Evolutionary conservation across 305 asterid genomes (phyloP).

Genomic region (Fraxinus greggii): DNA sequence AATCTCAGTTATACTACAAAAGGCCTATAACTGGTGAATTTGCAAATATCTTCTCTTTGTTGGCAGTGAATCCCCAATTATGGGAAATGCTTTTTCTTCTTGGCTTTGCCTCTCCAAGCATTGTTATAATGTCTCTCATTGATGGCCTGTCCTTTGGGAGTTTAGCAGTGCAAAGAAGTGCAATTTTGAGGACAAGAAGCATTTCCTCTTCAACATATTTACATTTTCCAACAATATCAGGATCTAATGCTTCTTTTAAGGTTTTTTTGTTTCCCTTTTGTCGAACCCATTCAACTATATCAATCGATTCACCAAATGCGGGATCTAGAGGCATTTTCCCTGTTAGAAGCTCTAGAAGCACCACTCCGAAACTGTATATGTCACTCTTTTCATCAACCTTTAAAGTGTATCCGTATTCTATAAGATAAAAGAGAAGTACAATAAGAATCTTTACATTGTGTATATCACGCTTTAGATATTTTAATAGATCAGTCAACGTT

Average conservation of each 20-base stretch:
- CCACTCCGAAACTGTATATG: constrained; percentile 79
- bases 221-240: constrained; percentile 60
- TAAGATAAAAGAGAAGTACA: background rate
- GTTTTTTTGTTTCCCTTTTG: constrained; percentile 34
- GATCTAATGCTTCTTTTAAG: constrained; percentile 44
- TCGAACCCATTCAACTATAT: constrained; percentile 72
- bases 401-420: constrained; percentile 79
- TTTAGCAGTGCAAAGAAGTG: constrained; percentile 70
- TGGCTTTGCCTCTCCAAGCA: constrained; percentile 91
- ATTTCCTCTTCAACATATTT: constrained; percentile 72
- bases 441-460: background rate
- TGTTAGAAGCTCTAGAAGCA: constrained; percentile 69
- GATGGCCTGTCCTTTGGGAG: constrained; percentile 81
- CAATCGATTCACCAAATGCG: constrained; percentile 58
- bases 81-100: constrained; percentile 71
- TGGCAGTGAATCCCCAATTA: constrained; percentile 54
- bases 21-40: constrained; percentile 82
- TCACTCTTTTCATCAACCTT: constrained; percentile 85
- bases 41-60: constrained; percentile 62
- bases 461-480: background rate
- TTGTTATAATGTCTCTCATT: constrained; percentile 67
- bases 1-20: constrained; percentile 32
- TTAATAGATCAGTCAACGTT: no score
- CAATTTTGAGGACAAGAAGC: constrained; percentile 70
- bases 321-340: constrained; percentile 67